A percentile compares a stretch with the other conserved stretches of the same genome.
Conservation (phyloP, 192 early-diverging fungal species). For the Powellomyces hirtus region DNA sequence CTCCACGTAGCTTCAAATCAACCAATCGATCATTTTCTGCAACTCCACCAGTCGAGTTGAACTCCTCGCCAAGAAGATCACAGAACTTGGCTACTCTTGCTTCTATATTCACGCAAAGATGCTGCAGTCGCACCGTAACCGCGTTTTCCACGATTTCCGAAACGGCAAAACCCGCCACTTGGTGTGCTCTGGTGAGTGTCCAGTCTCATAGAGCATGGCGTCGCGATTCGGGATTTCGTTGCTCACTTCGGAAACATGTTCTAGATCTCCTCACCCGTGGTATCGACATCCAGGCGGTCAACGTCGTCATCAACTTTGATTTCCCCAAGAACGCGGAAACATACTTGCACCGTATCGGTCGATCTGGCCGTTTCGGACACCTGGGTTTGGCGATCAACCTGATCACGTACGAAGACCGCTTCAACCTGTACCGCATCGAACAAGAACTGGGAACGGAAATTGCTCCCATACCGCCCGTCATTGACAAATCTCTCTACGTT, state of each 20-base stretch:
- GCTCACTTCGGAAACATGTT: neutral
- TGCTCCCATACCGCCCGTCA: conserved; percentile 93
- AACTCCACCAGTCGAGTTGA: conserved; percentile 99
- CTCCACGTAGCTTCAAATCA: conserved; percentile 90
- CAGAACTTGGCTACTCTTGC: conserved; percentile 99
- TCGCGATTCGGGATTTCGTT: neutral
- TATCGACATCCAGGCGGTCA: conserved; percentile 99
- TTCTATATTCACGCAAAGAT: conserved; percentile 99
- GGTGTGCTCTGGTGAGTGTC: conserved; percentile 80
- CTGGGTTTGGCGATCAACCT: conserved; percentile 97
- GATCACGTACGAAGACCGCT: conserved; percentile 96
- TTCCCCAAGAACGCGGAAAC: conserved; percentile 99
- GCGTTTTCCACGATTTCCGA: conserved; percentile 99
- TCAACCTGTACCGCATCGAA: conserved; percentile 97
- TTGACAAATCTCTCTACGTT: conserved; percentile 86
- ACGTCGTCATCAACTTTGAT: conserved; percentile 99
- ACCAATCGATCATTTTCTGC: conserved; percentile 99
- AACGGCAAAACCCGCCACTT: conserved; percentile 96
- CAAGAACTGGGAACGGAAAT: conserved; percentile 98
- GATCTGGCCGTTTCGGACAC: conserved; percentile 94
- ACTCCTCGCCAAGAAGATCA: conserved; percentile 98
- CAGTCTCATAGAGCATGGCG: neutral
- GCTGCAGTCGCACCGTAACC: conserved; percentile 96
- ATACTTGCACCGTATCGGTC: conserved; percentile 97
- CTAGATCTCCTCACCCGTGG: conserved; percentile 93